Evolutionary conservation across 1,284 basidiomycete genomes (phyloP).

Genomic region (Cutaneotrichosporon mucoides): DNA sequence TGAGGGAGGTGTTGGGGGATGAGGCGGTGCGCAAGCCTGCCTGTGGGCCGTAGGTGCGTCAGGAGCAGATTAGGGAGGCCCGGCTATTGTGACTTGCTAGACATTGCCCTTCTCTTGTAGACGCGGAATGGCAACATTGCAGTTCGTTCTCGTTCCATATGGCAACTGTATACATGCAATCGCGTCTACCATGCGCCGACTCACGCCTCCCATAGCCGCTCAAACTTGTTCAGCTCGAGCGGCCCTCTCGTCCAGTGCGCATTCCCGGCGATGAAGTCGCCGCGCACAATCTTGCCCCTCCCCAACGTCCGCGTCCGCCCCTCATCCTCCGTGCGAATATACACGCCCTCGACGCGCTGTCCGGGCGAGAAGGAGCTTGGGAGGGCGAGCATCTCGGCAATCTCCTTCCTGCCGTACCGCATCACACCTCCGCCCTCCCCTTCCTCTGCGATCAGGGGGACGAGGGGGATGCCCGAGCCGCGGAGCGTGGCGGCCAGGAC

Average conservation of each 20-base stretch:
- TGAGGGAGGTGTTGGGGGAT: too few species aligned
- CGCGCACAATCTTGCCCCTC: constrained; percentile 58
- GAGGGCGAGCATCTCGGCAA: background rate
- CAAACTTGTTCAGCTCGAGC: constrained; percentile 48
- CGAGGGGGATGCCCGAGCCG: constrained; percentile 50
- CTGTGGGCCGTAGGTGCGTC: too few species aligned
- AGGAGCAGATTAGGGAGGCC: too few species aligned
- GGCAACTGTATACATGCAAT: too few species aligned
- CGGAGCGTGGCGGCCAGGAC: constrained; percentile 32
- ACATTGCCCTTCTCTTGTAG: too few species aligned
- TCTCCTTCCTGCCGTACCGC: constrained; percentile 50
- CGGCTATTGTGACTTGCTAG: too few species aligned
- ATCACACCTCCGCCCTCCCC: constrained; percentile 50
- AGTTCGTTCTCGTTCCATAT: too few species aligned
- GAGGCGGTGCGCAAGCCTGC: too few species aligned
- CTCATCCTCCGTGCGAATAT: constrained; percentile 56
- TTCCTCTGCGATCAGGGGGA: constrained; percentile 49
- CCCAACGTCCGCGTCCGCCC: constrained; percentile 46
- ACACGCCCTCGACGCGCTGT: constrained; percentile 57
- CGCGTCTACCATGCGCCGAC: too few species aligned
- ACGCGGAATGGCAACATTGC: too few species aligned
- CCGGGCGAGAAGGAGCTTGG: constrained; percentile 51
- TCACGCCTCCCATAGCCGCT: too few species aligned
- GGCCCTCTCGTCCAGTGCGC: constrained; percentile 59
- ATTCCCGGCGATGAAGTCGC: constrained; percentile 62